phyloP scores from a whole-genome alignment of 2,329 filamentous ascomycete species.

The Plectosphaerella cucumerina region DNA sequence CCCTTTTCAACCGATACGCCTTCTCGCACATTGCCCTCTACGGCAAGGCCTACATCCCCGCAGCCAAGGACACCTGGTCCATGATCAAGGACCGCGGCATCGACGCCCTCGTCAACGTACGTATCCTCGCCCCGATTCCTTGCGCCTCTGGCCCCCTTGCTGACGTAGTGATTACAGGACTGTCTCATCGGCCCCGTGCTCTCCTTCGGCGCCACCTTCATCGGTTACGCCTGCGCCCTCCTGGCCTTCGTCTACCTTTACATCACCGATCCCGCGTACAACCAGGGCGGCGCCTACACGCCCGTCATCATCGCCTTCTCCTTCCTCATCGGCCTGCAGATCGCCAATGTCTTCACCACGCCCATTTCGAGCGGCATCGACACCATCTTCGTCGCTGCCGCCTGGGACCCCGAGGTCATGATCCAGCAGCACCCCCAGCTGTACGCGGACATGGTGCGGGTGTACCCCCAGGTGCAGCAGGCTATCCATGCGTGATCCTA shows the following conservation, averaged over 20 bases:
- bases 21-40: conserved; percentile 93
- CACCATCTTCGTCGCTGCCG: conserved; percentile 80
- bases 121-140: conserved; percentile 7
- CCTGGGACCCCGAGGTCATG: conserved; percentile 68
- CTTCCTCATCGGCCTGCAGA: conserved; percentile 86
- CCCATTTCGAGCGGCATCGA: conserved; percentile 86
- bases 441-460: conserved; percentile 70
- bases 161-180: conserved; percentile 39
- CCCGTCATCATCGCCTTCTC: conserved; percentile 77
- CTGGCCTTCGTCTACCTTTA: conserved; percentile 83
- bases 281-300: conserved; percentile 63
- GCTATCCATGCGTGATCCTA: conserved; percentile 61
- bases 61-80: conserved; percentile 84
- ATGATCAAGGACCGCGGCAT: conserved; percentile 92
- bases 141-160: too few relatives aligned
- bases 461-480: conserved; percentile 81
- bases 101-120: conserved; percentile 75
- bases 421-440: conserved; percentile 77
- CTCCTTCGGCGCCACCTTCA: conserved; percentile 75
- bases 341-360: conserved; percentile 84
- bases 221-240: conserved; percentile 77
- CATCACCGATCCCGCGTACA: conserved; percentile 78
- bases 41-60: conserved; percentile 79
- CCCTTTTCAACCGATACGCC: conserved; percentile 88
- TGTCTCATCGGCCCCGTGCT: conserved; percentile 74